These are phyloP conservation scores for Narthecium ossifragum DNA, from an alignment of 106 monocot genomes.

Conservation along the genomic window DNA sequence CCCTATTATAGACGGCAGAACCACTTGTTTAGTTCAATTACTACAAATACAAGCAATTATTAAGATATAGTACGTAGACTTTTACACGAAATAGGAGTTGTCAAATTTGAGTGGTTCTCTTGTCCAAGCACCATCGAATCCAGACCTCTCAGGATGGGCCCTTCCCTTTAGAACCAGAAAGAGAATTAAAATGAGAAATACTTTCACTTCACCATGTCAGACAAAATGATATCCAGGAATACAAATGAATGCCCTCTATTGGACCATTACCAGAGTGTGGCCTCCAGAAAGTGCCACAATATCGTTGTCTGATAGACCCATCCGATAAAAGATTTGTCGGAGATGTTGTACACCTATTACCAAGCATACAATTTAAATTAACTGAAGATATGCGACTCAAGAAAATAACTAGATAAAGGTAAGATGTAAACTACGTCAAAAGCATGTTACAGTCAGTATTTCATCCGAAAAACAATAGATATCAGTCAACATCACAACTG, in stretches of 20 bases:
- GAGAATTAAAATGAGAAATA: background rate
- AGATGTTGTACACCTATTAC: conserved; percentile 44
- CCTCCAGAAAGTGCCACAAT: conserved; percentile 73
- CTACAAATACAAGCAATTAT: background rate
- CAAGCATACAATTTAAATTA: too few species aligned
- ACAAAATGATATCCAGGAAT: too few species aligned
- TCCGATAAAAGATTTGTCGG: conserved; percentile 62
- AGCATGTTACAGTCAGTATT: too few species aligned
- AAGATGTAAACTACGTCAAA: too few species aligned
- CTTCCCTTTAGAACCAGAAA: conserved; percentile 63
- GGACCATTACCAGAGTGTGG: conserved; percentile 53
- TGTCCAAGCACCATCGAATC: conserved; percentile 97
- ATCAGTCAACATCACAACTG: too few species aligned
- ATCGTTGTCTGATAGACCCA: conserved; percentile 79
- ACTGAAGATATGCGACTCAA: too few species aligned
- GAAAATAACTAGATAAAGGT: too few species aligned
- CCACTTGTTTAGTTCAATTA: too few species aligned
- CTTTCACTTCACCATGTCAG: background rate
- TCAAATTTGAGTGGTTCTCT: conserved; percentile 92
- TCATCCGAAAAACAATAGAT: too few species aligned
- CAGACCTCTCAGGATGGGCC: conserved; percentile 92
- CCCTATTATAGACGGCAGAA: conserved; percentile 28
- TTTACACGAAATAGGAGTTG: conserved; percentile 90
- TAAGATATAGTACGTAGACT: background rate
- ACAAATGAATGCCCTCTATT: background rate